Evolutionary conservation across 2,329 filamentous ascomycete species (phyloP).

Genomic region (Sporothrix humicola): DNA sequence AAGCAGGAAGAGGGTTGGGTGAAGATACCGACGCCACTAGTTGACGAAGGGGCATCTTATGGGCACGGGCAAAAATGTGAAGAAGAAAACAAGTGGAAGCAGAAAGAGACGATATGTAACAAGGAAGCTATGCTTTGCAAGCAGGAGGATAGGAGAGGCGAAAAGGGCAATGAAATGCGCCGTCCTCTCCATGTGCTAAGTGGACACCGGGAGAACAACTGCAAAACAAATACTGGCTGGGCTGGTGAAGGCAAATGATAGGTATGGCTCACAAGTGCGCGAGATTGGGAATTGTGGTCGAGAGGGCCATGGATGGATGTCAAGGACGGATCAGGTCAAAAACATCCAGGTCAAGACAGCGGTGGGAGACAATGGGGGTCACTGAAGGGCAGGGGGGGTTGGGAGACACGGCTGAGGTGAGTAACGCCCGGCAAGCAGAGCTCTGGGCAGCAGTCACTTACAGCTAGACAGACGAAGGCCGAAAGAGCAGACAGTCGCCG

Average conservation of each 20-base stretch:
- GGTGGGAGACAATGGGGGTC: conserved; percentile 1
- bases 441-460: background rate
- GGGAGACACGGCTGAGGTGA: background rate
- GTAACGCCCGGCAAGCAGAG: background rate
- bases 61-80: background rate
- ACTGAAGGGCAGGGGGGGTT: background rate
- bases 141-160: too few species aligned
- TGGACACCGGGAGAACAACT: background rate
- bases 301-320: background rate
- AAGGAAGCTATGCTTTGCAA: background rate
- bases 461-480: background rate
- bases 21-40: conserved; percentile 2
- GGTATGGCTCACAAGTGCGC: background rate
- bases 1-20: background rate
- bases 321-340: background rate
- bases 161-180: background rate
- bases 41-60: background rate
- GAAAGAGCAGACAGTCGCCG: background rate
- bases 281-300: background rate
- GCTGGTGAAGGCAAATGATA: background rate
- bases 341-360: background rate
- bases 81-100: background rate
- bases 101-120: background rate
- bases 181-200: background rate
- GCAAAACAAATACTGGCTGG: background rate